Base-by-base conservation (phyloP, 2,329 filamentous ascomycete genomes). In the Penicillium paneum region DNA sequence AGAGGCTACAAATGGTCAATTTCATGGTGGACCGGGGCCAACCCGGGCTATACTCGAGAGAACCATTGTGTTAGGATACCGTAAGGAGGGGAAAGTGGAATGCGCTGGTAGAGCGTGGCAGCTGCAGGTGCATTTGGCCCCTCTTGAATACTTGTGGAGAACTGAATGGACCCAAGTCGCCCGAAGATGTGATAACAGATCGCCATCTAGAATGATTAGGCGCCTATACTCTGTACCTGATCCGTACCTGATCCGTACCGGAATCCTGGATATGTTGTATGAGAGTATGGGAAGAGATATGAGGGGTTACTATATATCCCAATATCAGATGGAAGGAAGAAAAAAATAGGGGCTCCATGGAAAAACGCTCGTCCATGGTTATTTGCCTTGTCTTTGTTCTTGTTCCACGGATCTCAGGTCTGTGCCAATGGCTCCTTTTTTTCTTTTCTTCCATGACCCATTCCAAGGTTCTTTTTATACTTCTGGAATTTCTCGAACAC, bases 91-190 rank as follows among this genome's bases (percentile, higher is more conserved):
- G 54, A 28, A 24, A 5, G n/a, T 51, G 53, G 47, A 54, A 61
- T 68, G 65, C 60, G 67, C 60, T 69, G 65, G 66, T 65, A 65
- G 61, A 65, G 67, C 69, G 64, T 71, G 67, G 67, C 65, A 66
- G 60, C 66, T 71, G 68, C 67, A 66, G 61, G 62, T 66, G 51
- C 43, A 53, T 40, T 31, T 58, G 13, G 26, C 46, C 46, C 43
- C 19, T 21, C 38, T 43, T 29, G 26, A 19, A 15, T 11, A 60
- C 61, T 63, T 60, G 54, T 63, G 63, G 59, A 53, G 35, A 66
- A 66, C 66, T 69, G 65, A 56, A 57, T 55, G 55, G 50, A 64
- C 65, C 70, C 63, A 56, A 57, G 60, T 55, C n/a, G 53, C 52
- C 55, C 57, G 62, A 66, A 59, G 61, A 66, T 67, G 66, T 69